Evolutionary conservation across 331 rosid species (phyloP).

Genomic region (Malus hybrid): DNA sequence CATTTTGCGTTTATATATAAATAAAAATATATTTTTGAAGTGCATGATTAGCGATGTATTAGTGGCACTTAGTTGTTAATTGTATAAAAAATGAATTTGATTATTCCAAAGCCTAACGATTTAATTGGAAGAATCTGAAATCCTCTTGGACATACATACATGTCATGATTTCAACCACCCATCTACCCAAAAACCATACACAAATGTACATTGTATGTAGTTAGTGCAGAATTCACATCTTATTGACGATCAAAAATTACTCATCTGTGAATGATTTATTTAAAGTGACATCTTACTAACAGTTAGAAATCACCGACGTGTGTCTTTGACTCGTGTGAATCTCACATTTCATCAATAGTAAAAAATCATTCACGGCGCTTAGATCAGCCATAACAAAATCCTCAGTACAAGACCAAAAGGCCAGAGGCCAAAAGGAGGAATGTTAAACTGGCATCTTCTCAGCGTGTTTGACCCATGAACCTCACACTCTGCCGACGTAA

Average conservation of each 20-base stretch:
- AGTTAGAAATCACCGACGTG: too few relatives aligned
- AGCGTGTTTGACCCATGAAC: too few relatives aligned
- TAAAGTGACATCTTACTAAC: too few relatives aligned
- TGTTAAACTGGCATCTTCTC: background rate
- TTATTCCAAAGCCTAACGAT: constrained; percentile 13
- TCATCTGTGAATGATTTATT: too few relatives aligned
- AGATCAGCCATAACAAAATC: background rate
- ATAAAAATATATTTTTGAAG: background rate
- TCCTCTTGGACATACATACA: background rate
- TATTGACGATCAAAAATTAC: background rate
- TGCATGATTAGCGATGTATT: background rate
- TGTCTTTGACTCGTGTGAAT: too few relatives aligned
- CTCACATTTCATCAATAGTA: background rate
- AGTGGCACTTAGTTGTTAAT: constrained; percentile 4
- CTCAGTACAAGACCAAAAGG: background rate
- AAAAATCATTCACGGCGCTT: too few relatives aligned
- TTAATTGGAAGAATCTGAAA: constrained; percentile 5
- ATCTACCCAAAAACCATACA: background rate
- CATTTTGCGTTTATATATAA: constrained; percentile 4
- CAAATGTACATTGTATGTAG: background rate
- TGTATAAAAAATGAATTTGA: background rate
- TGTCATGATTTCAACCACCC: background rate
- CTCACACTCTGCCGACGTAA: too few relatives aligned
- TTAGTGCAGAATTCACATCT: background rate
- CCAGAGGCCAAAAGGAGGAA: background rate